These are phyloP conservation scores for Aspergillus eucalypticola DNA, from an alignment of 2,329 filamentous ascomycete species.

Conservation along the genomic window DNA sequence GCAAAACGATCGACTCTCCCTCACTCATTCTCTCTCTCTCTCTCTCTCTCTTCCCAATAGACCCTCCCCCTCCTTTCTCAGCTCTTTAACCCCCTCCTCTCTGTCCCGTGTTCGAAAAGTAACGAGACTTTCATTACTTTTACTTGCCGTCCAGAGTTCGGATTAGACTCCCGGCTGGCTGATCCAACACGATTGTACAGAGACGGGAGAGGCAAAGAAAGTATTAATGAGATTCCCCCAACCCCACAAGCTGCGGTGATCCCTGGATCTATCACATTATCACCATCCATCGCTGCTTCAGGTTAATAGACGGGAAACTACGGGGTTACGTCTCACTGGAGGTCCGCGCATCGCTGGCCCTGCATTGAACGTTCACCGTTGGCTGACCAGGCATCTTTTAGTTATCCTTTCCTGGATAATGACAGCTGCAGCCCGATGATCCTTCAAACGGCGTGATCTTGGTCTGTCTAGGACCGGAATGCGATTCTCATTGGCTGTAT, in stretches of 20 bases:
- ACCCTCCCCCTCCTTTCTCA: too few relatives aligned
- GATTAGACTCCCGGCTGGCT: background rate
- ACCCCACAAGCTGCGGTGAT: constrained; percentile 4
- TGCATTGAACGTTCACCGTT: constrained; percentile 9
- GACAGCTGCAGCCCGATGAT: constrained; percentile 19
- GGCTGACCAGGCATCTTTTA: background rate
- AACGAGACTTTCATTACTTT: background rate
- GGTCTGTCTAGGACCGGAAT: background rate
- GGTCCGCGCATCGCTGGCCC: constrained; percentile 3
- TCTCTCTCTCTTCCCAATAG: too few relatives aligned
- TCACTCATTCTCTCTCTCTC: too few relatives aligned
- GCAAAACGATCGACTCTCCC: too few relatives aligned
- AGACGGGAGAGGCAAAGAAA: background rate
- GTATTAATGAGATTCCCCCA: background rate
- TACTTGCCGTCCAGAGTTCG: background rate
- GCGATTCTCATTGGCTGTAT: background rate
- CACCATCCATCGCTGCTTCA: constrained; percentile 17
- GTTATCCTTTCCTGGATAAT: constrained; percentile 1
- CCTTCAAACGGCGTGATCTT: constrained; percentile 13
- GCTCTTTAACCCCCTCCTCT: background rate
- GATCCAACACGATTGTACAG: background rate
- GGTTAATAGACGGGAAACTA: constrained; percentile 4
- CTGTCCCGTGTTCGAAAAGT: background rate
- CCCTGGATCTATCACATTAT: constrained; percentile 20
- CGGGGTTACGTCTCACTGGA: background rate